phyloP scores from a whole-genome alignment of 2,329 filamentous ascomycete genomes.

The Nigrograna mackinnonii region DNA sequence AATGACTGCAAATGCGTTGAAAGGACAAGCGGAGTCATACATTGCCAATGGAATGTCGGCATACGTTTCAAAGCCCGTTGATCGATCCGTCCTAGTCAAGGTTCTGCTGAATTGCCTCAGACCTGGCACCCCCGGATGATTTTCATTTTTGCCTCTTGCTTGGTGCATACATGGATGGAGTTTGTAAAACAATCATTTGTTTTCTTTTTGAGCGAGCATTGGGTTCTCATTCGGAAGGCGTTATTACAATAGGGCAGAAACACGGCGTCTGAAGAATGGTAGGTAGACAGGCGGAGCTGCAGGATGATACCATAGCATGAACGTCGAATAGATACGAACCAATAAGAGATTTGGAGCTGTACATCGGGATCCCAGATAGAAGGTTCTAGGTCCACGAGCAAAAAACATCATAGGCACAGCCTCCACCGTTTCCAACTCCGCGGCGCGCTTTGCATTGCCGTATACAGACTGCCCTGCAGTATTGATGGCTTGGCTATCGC shows the following conservation, averaged over 20 bases:
- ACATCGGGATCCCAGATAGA: too few relatives aligned
- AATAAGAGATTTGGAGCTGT: too few relatives aligned
- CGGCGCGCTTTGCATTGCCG: too few relatives aligned
- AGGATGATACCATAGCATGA: not conserved
- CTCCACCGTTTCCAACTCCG: too few relatives aligned
- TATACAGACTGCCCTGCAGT: too few relatives aligned
- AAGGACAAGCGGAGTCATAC: constrained; percentile 59
- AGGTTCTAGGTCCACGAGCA: too few relatives aligned
- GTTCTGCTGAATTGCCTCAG: constrained; percentile 39
- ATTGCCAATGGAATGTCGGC: constrained; percentile 60
- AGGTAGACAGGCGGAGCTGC: not conserved
- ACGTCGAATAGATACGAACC: too few relatives aligned
- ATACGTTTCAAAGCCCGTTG: constrained; percentile 60
- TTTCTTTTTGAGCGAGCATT: too few relatives aligned
- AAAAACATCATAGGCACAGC: too few relatives aligned
- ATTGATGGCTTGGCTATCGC: not conserved
- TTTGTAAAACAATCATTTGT: not conserved
- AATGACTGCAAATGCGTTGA: constrained; percentile 60
- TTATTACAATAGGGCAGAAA: not conserved
- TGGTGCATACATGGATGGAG: not conserved
- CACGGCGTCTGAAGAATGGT: not conserved
- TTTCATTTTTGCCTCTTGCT: not conserved
- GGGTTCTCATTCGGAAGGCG: not conserved
- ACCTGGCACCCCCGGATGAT: not conserved
- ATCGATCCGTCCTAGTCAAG: constrained; percentile 51